A percentile compares a stretch with the other conserved stretches of the same genome.
These are phyloP conservation scores for Pharus latifolius DNA, from an alignment of 176 grass and related monocot genomes.

Conservation along the genomic window DNA sequence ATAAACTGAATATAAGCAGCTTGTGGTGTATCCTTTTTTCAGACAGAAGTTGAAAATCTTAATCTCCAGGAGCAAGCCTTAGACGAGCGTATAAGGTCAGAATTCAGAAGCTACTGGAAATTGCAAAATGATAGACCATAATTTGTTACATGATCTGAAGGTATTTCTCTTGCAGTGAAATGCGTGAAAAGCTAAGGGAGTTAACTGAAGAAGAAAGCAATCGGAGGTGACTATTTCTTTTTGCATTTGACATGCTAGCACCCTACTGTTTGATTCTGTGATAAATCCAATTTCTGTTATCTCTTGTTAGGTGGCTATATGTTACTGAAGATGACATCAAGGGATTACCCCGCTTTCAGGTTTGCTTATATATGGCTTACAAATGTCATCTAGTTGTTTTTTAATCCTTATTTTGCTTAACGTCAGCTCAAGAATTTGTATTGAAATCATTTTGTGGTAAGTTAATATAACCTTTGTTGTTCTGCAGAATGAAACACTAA, in stretches of 20 bases:
- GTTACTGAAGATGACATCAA: conserved; percentile 96
- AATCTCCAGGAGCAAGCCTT: conserved; percentile 52
- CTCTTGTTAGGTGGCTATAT: conserved; percentile 70
- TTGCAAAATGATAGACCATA: conserved; percentile 8
- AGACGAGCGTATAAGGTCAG: conserved; percentile 67
- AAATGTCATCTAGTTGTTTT: background rate
- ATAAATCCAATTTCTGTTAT: background rate
- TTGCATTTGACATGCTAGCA: conserved; percentile 7
- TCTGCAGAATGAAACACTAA: conserved; percentile 72
- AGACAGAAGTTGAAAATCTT: conserved; percentile 71
- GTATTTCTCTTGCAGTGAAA: conserved; percentile 49
- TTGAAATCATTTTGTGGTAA: conserved; percentile 6
- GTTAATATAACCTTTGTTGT: conserved; percentile 14
- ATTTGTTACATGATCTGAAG: conserved; percentile 16
- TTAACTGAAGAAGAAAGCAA: conserved; percentile 82
- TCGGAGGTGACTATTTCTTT: conserved; percentile 34
- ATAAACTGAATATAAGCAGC: conserved; percentile 6
- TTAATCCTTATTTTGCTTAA: background rate
- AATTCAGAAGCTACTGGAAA: conserved; percentile 31
- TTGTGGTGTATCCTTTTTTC: conserved; percentile 19
- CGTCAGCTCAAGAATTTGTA: background rate
- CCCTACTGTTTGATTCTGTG: background rate
- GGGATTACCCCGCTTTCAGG: conserved; percentile 86
- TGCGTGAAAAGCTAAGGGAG: conserved; percentile 50
- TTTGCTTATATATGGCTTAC: conserved; percentile 10